A percentile compares a stretch with the other conserved stretches of the same genome.
Conservation (phyloP, 306 rosid species). For the Medicago lupulina region DNA sequence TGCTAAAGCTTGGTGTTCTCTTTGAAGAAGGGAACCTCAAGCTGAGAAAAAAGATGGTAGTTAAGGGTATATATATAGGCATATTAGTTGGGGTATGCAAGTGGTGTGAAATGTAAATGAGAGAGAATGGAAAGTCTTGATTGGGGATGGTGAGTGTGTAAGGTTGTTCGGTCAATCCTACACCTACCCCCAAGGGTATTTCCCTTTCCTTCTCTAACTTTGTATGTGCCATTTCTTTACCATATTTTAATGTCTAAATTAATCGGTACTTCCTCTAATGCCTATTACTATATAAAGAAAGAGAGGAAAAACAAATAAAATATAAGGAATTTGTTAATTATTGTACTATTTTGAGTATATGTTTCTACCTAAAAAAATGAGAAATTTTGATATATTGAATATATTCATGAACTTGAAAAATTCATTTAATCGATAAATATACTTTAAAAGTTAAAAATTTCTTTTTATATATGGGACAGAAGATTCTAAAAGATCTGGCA, state of each 20-base stretch:
- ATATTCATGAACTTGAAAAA: too few species aligned
- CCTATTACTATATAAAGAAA: too few species aligned
- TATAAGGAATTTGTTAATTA: too few species aligned
- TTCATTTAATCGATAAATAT: too few species aligned
- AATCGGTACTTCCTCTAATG: not conserved
- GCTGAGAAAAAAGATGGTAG: conserved; percentile 61
- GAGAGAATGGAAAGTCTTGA: not conserved
- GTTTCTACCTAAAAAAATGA: too few species aligned
- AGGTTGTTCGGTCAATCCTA: conserved; percentile 70
- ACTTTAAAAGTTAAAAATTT: too few species aligned
- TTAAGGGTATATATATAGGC: conserved; percentile 41
- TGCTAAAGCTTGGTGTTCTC: conserved; percentile 71
- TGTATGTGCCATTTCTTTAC: not conserved
- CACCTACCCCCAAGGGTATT: conserved; percentile 65
- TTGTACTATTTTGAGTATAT: too few species aligned
- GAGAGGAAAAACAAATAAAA: too few species aligned
- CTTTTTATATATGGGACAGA: too few species aligned
- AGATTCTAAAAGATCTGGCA: too few species aligned
- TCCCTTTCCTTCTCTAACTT: not conserved
- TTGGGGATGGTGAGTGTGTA: conserved; percentile 45
- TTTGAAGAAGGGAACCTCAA: conserved; percentile 72
- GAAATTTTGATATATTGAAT: too few species aligned
- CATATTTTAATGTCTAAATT: not conserved
- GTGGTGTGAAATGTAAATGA: not conserved
- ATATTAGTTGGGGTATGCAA: conserved; percentile 37